These are phyloP conservation scores for Hypoxylon sp. DNA, from an alignment of 2,329 filamentous ascomycete genomes.

Conservation along the genomic window DNA sequence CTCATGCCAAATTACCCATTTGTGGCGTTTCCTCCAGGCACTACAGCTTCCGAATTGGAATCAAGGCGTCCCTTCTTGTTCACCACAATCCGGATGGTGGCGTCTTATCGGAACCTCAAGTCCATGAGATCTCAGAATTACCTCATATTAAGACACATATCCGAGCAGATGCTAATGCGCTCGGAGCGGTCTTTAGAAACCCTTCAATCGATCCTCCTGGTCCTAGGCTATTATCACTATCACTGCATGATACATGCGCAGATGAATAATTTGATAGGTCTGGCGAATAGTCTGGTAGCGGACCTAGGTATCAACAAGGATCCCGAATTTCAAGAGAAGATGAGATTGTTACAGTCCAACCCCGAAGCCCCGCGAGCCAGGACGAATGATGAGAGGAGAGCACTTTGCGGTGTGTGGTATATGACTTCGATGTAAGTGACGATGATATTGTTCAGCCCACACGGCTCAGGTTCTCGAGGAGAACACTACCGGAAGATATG, in stretches of 20 bases:
- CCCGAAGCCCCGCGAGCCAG: constrained; percentile 58
- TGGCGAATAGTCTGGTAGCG: constrained; percentile 63
- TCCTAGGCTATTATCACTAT: constrained; percentile 68
- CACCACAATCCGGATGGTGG: constrained; percentile 65
- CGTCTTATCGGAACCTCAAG: constrained; percentile 62
- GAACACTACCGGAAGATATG: background rate
- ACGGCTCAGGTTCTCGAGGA: background rate
- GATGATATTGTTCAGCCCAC: background rate
- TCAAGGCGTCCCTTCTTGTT: constrained; percentile 64
- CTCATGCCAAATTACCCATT: constrained; percentile 64
- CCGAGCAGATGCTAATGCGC: constrained; percentile 65
- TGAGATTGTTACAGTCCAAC: constrained; percentile 60
- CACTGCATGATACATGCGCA: constrained; percentile 69
- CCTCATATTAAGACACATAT: constrained; percentile 61
- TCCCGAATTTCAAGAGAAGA: constrained; percentile 60
- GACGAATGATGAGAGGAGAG: constrained; percentile 67
- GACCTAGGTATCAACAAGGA: constrained; percentile 63
- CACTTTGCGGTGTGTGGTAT: constrained; percentile 68
- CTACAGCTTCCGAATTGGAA: constrained; percentile 57
- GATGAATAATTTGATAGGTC: constrained; percentile 64
- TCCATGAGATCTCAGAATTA: constrained; percentile 68
- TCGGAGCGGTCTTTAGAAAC: constrained; percentile 66
- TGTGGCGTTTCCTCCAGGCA: constrained; percentile 59
- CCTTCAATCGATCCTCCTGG: constrained; percentile 64
- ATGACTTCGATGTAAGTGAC: constrained; percentile 65